These are phyloP conservation scores for Fusarium fujikuroi DNA, from an alignment of 2,329 filamentous ascomycete species.

Conservation along the genomic window DNA sequence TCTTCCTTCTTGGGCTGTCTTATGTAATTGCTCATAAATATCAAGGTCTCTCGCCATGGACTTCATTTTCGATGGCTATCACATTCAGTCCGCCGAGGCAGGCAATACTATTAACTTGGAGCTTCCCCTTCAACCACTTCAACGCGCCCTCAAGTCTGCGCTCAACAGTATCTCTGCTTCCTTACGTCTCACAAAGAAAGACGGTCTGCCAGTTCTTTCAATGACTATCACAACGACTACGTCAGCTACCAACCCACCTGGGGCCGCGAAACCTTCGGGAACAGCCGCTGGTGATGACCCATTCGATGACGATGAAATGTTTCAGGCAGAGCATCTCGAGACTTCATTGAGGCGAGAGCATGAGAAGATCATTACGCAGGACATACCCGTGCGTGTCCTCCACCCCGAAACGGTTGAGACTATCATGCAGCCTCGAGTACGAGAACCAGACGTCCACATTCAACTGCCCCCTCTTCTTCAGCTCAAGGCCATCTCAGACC, in stretches of 20 bases:
- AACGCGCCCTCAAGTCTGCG: constrained; percentile 91
- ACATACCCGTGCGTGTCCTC: constrained; percentile 93
- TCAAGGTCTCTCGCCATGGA: constrained; percentile 72
- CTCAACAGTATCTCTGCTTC: constrained; percentile 82
- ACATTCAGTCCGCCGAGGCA: constrained; percentile 83
- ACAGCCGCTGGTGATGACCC: constrained; percentile 48
- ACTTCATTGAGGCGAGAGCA: constrained; percentile 73
- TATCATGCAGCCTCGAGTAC: constrained; percentile 91
- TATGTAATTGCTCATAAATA: constrained; percentile 5
- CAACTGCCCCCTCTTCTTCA: constrained; percentile 87
- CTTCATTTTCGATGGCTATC: constrained; percentile 87
- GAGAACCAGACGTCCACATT: constrained; percentile 94
- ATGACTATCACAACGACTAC: constrained; percentile 89
- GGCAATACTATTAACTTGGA: constrained; percentile 96
- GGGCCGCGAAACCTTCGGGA: constrained; percentile 44
- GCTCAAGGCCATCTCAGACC: constrained; percentile 92
- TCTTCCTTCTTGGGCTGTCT: background rate
- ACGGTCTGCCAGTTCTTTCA: constrained; percentile 84
- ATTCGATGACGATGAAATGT: constrained; percentile 58
- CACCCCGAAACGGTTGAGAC: constrained; percentile 85
- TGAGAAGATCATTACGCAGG: constrained; percentile 93
- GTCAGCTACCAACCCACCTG: constrained; percentile 54
- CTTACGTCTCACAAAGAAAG: constrained; percentile 92
- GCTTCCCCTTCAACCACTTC: constrained; percentile 86
- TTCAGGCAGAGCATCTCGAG: constrained; percentile 63